A percentile compares a stretch with the other conserved stretches of the same genome.
Conservation (phyloP, 495 filamentous ascomycete species). For the Sporormia fimetaria region DNA sequence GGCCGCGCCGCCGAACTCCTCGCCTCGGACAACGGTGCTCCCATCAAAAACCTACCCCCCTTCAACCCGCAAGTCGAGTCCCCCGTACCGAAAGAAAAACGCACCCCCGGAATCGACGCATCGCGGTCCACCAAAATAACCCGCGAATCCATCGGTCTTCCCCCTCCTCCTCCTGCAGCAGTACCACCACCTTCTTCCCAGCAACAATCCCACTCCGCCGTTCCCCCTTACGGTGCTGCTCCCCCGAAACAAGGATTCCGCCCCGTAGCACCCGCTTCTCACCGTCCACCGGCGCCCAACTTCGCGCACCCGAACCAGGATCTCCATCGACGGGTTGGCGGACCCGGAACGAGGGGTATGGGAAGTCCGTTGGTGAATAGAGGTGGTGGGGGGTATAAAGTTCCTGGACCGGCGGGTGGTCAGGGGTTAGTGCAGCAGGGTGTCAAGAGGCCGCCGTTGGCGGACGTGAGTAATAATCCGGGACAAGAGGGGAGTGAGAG, state of each 20-base stretch:
- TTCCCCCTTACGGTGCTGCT: background rate
- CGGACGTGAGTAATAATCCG: conserved; percentile 33
- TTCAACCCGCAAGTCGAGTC: conserved; percentile 80
- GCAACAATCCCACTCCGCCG: background rate
- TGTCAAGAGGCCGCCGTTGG: conserved; percentile 29
- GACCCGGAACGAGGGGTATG: conserved; percentile 43
- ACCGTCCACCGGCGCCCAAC: conserved; percentile 32
- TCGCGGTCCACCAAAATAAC: conserved; percentile 55
- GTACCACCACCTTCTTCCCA: conserved; percentile 20
- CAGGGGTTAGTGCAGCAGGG: no score
- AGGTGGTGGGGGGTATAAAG: conserved; percentile 47
- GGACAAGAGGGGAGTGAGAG: conserved; percentile 7
- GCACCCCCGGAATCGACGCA: conserved; percentile 83
- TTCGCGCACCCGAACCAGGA: conserved; percentile 63
- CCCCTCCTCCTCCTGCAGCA: conserved; percentile 16
- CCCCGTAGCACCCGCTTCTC: conserved; percentile 26
- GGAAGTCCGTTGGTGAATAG: conserved; percentile 51
- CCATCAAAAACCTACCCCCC: conserved; percentile 40
- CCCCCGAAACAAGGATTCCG: background rate
- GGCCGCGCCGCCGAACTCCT: conserved; percentile 51
- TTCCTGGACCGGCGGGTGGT: conserved; percentile 31
- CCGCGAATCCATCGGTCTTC: conserved; percentile 36
- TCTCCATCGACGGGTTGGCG: conserved; percentile 58
- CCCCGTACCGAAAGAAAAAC: conserved; percentile 59
- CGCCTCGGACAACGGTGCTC: conserved; percentile 24